Percentiles rank a stretch among this genome's conserved stretches.
Conservation (phyloP, 2,329 filamentous ascomycete genomes). For the Stemphylium lycopersici region DNA sequence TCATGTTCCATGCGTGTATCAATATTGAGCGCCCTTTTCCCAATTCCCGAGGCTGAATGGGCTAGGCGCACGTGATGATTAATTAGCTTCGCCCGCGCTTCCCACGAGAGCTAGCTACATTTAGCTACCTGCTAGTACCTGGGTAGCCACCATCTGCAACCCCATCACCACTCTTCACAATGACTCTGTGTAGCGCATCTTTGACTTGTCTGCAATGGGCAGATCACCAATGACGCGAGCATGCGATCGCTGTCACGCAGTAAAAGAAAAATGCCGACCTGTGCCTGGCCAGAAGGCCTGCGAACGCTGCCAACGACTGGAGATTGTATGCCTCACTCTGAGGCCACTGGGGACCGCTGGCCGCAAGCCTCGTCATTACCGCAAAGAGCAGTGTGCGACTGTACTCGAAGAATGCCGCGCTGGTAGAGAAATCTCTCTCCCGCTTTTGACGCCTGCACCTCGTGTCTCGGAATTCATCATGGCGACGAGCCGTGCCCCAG, state of each 20-base stretch:
- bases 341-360: conserved; percentile 9
- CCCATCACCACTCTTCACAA: not conserved
- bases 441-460: not conserved
- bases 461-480: not conserved
- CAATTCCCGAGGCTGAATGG: not conserved
- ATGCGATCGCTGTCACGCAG: conserved; percentile 13
- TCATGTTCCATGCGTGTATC: not conserved
- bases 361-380: conserved; percentile 12
- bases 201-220: conserved; percentile 8
- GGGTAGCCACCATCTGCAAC: not conserved
- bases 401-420: not conserved
- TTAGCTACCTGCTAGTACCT: not conserved
- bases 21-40: not conserved
- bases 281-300: conserved; percentile 8
- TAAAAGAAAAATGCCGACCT: conserved; percentile 12
- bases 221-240: conserved; percentile 7
- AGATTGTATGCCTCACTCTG: conserved; percentile 8
- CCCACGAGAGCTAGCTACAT: not conserved
- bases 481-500: not conserved
- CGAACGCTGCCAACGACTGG: conserved; percentile 14
- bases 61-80: not conserved
- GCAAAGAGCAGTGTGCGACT: not conserved
- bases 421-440: conserved; percentile 1
- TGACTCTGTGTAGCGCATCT: conserved; percentile 4
- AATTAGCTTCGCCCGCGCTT: not conserved